phyloP scores from a whole-genome alignment of 441 rosid species.

The Jatropha multifida region DNA sequence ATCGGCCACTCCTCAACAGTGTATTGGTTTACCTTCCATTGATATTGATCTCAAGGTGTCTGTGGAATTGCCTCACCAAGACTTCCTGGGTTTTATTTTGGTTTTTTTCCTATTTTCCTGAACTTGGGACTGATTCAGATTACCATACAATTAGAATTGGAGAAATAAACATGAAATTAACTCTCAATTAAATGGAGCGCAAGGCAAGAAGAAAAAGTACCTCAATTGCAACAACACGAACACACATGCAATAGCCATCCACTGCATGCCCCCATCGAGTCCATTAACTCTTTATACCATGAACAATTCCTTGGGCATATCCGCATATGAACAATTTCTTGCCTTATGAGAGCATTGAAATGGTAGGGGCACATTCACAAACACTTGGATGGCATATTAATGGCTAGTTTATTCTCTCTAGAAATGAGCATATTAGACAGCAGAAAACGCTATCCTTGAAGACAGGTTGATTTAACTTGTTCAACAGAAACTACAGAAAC shows the following conservation, averaged over 20 bases:
- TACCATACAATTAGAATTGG: no score
- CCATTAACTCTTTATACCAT: neutral
- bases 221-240: neutral
- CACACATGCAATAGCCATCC: neutral
- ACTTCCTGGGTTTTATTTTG: neutral
- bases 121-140: neutral
- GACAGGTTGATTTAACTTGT: no score
- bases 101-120: neutral
- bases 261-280: no score
- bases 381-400: no score
- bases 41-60: neutral
- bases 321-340: no score
- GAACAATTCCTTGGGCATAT: neutral
- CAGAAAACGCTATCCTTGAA: no score
- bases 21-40: no score
- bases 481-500: no score
- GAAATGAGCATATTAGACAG: neutral
- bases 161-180: neutral
- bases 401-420: slow-evolving; percentile 22
- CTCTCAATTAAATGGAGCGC: neutral
- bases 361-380: no score
- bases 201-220: neutral
- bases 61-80: neutral
- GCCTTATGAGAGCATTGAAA: no score
- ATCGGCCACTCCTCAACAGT: no score